phyloP scores from a whole-genome alignment of 2,329 filamentous ascomycete genomes.

The Alternaria sp. region DNA sequence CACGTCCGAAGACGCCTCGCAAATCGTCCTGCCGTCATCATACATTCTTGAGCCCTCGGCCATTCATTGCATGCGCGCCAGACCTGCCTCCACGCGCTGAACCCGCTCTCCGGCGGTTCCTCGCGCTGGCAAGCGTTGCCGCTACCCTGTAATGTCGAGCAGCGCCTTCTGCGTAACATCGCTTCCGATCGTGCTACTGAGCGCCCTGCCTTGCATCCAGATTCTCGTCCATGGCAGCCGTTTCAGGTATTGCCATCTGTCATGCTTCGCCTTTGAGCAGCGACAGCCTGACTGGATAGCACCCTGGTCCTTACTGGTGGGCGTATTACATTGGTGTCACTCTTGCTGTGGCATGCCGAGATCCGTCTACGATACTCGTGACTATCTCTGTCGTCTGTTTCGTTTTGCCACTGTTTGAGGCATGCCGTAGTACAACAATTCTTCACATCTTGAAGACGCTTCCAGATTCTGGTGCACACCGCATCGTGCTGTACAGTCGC shows the following conservation, averaged over 20 bases:
- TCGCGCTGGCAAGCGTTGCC: slow-evolving; percentile 37
- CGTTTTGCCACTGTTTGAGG: slow-evolving; percentile 14
- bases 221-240: slow-evolving; percentile 27
- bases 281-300: slow-evolving; percentile 25
- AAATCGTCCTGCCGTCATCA: slow-evolving; percentile 24
- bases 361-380: slow-evolving; percentile 18
- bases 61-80: slow-evolving; percentile 18
- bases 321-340: slow-evolving; percentile 24
- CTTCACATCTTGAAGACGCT: slow-evolving; percentile 1
- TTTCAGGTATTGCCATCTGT: slow-evolving; percentile 28
- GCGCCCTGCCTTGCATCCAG: slow-evolving; percentile 41
- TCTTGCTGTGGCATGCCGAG: slow-evolving; percentile 22
- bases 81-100: slow-evolving; percentile 35
- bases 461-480: slow-evolving; percentile 2
- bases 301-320: slow-evolving; percentile 7
- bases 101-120: slow-evolving; percentile 32
- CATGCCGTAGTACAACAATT: slow-evolving; percentile 9
- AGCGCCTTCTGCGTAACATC: slow-evolving; percentile 39
- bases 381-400: slow-evolving; percentile 22
- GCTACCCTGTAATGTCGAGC: slow-evolving; percentile 26
- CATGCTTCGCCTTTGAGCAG: slow-evolving; percentile 27
- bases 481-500: neutral
- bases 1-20: slow-evolving; percentile 28
- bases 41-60: slow-evolving; percentile 13
- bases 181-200: slow-evolving; percentile 34